Base-by-base conservation (phyloP, 2,329 filamentous ascomycete species). In the Verticillium longisporum region DNA sequence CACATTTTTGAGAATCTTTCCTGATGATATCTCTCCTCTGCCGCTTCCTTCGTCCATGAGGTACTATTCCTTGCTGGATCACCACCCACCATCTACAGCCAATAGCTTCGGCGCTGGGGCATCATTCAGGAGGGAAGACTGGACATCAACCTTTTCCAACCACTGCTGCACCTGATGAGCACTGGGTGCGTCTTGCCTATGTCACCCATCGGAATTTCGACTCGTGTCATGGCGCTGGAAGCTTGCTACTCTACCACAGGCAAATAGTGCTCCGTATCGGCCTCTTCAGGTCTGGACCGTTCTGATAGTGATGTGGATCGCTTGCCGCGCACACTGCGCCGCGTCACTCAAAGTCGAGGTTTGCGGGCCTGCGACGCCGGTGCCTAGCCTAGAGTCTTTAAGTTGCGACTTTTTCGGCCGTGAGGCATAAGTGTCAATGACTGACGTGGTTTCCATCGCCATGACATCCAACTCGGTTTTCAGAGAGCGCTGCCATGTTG, bases 211-310 rank as follows among this genome's bases (percentile, higher is more conserved):
- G 76, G 82, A 15, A 67, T 26, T 2, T 72, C 66, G 59, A 80
- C 71, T 56, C 68, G 62, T 0, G 63, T 67, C 4, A 62, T 62
- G 0, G 61, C 58, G 1, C 13, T 63, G 21, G 65, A 65, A 0
- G 65, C 60, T 31, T 64, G 61, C 2, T 69, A 73, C 2, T 71
- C 69, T 3, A 68, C 74, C 1, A 75, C 62, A 1, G 81, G 68
- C n/a, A 83, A 61, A 67, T 84, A 82, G 0, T 75, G 74, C 67
- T 78, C 78, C 64, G 84, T 72, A 61, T 83, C 83, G 5, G 76
- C 72, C 18, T 74, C 72, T 11, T 26, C 83, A 69, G 4, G 79
- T 69, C 0, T 79, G 79, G 2, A 81, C 69, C 0, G 75, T 73
- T 6, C 67, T 66, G 3, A 78, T 62, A 21, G 80, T 74, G 26